These are phyloP conservation scores for Pterocarpus santalinus DNA, from an alignment of 306 rosid species.

Conservation along the genomic window DNA sequence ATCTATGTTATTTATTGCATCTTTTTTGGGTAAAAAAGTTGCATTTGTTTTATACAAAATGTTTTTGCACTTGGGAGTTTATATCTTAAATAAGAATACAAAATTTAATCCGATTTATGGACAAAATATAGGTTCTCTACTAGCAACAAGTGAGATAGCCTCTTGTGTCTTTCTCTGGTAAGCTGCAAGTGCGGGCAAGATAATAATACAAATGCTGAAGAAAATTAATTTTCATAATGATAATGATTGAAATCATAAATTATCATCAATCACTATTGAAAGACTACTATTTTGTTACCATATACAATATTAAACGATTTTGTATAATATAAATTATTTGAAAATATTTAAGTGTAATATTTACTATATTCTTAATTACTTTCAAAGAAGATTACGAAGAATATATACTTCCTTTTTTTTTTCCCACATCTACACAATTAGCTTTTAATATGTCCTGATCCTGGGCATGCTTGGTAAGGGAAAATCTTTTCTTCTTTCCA, in stretches of 20 bases:
- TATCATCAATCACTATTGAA: too few relatives aligned
- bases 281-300: too few relatives aligned
- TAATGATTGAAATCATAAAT: too few relatives aligned
- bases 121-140: conserved; percentile 5
- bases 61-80: neutral
- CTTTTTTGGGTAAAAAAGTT: neutral
- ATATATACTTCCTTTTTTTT: too few relatives aligned
- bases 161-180: neutral
- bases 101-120: neutral
- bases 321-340: neutral
- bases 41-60: neutral
- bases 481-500: conserved; percentile 35
- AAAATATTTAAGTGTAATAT: neutral
- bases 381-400: too few relatives aligned
- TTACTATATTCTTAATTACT: too few relatives aligned
- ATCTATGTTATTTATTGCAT: neutral
- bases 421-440: too few relatives aligned
- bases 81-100: neutral
- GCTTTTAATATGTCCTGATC: conserved; percentile 18
- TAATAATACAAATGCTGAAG: neutral
- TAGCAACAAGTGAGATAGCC: neutral
- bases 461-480: conserved; percentile 8
- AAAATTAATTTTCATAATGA: too few relatives aligned
- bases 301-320: too few relatives aligned
- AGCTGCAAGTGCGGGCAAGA: conserved; percentile 1